Evolutionary conservation across 1,139 yeast species (phyloP).

Genomic region (Lodderomyces beijingensis): DNA sequence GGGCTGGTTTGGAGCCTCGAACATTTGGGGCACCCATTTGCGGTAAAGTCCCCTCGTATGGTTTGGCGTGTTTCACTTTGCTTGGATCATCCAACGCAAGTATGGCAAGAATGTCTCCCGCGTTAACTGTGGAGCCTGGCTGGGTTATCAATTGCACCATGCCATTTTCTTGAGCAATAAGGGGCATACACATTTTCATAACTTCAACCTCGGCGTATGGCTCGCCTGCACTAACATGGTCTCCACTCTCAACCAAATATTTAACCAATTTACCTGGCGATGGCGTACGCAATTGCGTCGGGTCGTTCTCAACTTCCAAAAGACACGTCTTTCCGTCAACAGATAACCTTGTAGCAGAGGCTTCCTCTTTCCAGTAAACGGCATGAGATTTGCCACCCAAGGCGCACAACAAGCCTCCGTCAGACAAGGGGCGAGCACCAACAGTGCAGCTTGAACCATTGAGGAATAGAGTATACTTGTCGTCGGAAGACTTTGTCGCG

Average conservation of each 20-base stretch:
- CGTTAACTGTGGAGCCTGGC: slow-evolving; percentile 95
- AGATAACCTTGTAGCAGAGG: slow-evolving; percentile 90
- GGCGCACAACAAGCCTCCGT: slow-evolving; percentile 88
- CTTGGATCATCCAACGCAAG: slow-evolving; percentile 94
- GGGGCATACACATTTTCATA: slow-evolving; percentile 97
- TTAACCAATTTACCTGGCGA: slow-evolving; percentile 97
- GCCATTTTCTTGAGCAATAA: slow-evolving; percentile 91
- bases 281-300: slow-evolving; percentile 97
- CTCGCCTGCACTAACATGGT: slow-evolving; percentile 87
- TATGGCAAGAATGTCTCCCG: slow-evolving; percentile 96
- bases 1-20: slow-evolving; percentile 80
- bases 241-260: slow-evolving; percentile 92
- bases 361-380: slow-evolving; percentile 97
- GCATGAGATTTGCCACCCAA: slow-evolving; percentile 92
- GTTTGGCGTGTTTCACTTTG: slow-evolving; percentile 93
- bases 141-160: slow-evolving; percentile 88
- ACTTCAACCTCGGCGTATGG: slow-evolving; percentile 98
- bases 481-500: slow-evolving; percentile 86
- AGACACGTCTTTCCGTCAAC: slow-evolving; percentile 94
- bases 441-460: slow-evolving; percentile 90
- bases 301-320: slow-evolving; percentile 92
- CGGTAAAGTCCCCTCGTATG: slow-evolving; percentile 92
- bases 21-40: slow-evolving; percentile 79
- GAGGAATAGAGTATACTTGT: slow-evolving; percentile 80
- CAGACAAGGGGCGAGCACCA: slow-evolving; percentile 81